Evolutionary conservation across 306 rosid species (phyloP), one percentile per base, ranked within the genome.

Genomic region (Acacia acuminata): DNA sequence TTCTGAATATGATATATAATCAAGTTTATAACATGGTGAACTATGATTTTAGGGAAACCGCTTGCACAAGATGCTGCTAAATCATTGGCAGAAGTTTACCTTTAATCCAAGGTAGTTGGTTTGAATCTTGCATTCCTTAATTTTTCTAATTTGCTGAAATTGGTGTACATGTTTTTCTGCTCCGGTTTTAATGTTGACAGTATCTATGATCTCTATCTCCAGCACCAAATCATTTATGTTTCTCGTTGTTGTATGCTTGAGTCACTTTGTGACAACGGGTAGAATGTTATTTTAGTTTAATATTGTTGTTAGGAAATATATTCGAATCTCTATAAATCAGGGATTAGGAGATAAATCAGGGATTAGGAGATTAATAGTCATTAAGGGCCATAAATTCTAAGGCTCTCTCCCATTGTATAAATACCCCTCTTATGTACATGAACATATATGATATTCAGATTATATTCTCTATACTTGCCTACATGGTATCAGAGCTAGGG

Each of bases 1-100:
- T 63, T 74, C 48, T 43, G 24, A 60, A 45, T 51, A 40, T 34
- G 66, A 68, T 61, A 61, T 11, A 27, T 56, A 44, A 22, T 79
- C 78, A 53, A 67, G 74, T 74, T 85, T 42, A 76, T 69, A 55
- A 84, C 85, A 66, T 43, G 48, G 42, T 58, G 76, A 48, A 20
- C 61, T 24, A 44, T 75, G 77, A 82, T 84, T 83, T 75, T 80
- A 96, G 98, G 99, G 98, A 67, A 93, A 90, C 51, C 98, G 99
- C 87, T 87, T 96, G 88, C 94, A 96, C 89, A 96, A 93, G 88
- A 94, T 90, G 84, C 89, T 96, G 65, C 88, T 90, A 82, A 87
- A 40, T 86, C 99, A 96, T 88, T 93, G 99, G 99, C 98, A 93
- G 77, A 96, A 91, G 89, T 93, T 87, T 84, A 90, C 98, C 70